Evolutionary conservation across 352 stramenopile genomes (phyloP).

Genomic region (Globisporangium nunn): DNA sequence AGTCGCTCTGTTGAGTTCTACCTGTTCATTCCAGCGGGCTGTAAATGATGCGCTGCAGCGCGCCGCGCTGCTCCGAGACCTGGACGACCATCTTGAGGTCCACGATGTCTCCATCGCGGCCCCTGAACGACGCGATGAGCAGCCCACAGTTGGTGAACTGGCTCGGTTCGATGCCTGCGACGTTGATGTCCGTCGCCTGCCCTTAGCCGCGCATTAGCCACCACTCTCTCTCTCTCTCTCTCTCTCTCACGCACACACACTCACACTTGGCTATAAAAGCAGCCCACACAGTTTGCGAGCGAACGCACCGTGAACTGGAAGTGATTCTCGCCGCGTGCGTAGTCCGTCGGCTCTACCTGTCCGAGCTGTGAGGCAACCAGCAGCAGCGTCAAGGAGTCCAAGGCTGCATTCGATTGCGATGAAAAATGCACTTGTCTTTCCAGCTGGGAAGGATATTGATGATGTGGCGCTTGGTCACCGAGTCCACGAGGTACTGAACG

Average conservation of each 20-base stretch:
- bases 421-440: no score
- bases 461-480: conserved; percentile 75
- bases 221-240: not conserved
- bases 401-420: conserved; percentile 13
- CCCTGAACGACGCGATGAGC: conserved; percentile 74
- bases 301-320: conserved; percentile 79
- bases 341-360: conserved; percentile 54
- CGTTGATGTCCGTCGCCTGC: conserved; percentile 61
- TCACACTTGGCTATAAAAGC: no score
- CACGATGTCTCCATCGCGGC: conserved; percentile 65
- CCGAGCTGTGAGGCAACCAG: conserved; percentile 48
- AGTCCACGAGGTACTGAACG: conserved; percentile 77
- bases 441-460: conserved; percentile 73
- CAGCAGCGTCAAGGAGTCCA: not conserved
- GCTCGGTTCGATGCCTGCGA: conserved; percentile 67
- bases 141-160: conserved; percentile 86
- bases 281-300: no score
- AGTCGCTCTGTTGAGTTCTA: not conserved
- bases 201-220: not conserved
- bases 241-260: no score
- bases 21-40: conserved; percentile 68
- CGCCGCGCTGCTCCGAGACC: conserved; percentile 69
- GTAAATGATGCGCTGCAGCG: conserved; percentile 82
- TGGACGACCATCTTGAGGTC: conserved; percentile 88
- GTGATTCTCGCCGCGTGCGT: conserved; percentile 59